Percentiles rank a stretch among this genome's conserved stretches.
Evolutionary conservation across 305 asterid genomes (phyloP).

Genomic region (Coffea humblotiana): DNA sequence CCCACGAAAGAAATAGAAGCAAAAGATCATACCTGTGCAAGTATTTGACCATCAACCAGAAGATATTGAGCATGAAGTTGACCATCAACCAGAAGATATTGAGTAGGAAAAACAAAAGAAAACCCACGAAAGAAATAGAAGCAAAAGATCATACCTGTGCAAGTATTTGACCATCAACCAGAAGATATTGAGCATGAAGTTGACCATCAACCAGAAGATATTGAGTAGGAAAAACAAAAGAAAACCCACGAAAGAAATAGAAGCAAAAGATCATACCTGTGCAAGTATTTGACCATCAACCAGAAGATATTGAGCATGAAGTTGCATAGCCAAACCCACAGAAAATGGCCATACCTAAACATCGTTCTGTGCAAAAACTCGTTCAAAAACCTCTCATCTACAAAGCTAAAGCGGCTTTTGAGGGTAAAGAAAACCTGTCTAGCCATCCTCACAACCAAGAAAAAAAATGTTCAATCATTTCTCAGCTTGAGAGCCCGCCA

Average conservation of each 20-base stretch:
- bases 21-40: constrained; percentile 41
- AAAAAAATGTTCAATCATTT: constrained; percentile 29
- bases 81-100: too few species aligned
- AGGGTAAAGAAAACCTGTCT: constrained; percentile 21
- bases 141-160: constrained; percentile 38
- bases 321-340: constrained; percentile 36
- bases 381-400: constrained; percentile 30
- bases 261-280: constrained; percentile 40
- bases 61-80: constrained; percentile 36
- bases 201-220: too few species aligned
- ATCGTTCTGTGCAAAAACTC: constrained; percentile 33
- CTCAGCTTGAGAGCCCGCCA: constrained; percentile 28
- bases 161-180: constrained; percentile 33
- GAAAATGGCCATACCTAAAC: constrained; percentile 28
- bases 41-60: constrained; percentile 33
- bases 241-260: neutral
- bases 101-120: too few species aligned
- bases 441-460: constrained; percentile 40
- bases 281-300: constrained; percentile 28
- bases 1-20: neutral
- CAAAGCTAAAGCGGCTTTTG: constrained; percentile 33
- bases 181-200: constrained; percentile 37
- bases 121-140: neutral
- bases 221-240: too few species aligned
- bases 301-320: constrained; percentile 39